Evolutionary conservation across 169 alveolate genomes (phyloP), one percentile per base, ranked within the genome.

Genomic region (Cytauxzoon felis): DNA sequence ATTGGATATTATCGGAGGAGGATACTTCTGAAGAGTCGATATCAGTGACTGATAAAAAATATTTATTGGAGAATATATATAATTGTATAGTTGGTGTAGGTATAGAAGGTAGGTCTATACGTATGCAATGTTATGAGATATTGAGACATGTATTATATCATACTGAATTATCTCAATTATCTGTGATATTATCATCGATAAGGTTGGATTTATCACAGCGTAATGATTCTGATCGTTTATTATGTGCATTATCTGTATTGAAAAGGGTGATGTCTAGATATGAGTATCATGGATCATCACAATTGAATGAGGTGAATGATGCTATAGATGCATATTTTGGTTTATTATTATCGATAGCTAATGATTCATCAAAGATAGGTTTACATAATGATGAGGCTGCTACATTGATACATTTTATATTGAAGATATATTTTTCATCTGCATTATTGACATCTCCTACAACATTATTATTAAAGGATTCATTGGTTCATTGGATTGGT

Each of bases 321-420:
- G 3, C 61, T 11, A 40, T 76, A 8, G 67, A 53, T 11, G 68
- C 43, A 1, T 65, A 50, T 34, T 76, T 66, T 47, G 70, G 34
- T 4, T 69, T 49, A 43, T 68, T 76, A 24, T 56, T 76, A 21
- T 27, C 59, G 41, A 62, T 76, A 27, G 86, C 86, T 1, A 59
- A 52, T 19, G 86, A 76, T 38, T 64, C 86, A 23, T 64, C 86
- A 16, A 65, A 64, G 45, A 60, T 71, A 6, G 86, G 86, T 16
- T 42, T 76, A 36, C 70, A 38, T 2, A 40, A 63, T 8, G 71
- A 70, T 23, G 80, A 64, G 4, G 86, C 86, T 1, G 86, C 86
- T 18, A 45, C 81, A 26, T 43, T 63, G 11, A 76, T 76, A 5
- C 86, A 76, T 48, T 42, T 29, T 5, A 80, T 76, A 16, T 62